Evolutionary conservation across 2,329 filamentous ascomycete species (phyloP), one percentile per base, ranked within the genome.

Genomic region (Pseudocercospora fijiensis): DNA sequence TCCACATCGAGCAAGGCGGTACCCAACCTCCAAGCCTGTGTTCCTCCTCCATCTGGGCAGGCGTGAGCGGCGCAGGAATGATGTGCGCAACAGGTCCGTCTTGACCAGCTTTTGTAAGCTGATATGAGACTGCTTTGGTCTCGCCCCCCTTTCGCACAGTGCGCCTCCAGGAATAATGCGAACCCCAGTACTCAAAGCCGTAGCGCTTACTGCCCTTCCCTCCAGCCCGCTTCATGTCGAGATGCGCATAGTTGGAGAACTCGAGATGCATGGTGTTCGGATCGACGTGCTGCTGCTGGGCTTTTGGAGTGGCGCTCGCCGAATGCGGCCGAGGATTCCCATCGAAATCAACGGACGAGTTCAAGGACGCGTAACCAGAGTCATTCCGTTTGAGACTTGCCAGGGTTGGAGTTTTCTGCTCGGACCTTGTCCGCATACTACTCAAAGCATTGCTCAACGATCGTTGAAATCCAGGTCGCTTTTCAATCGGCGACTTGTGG

Each of bases 221-320:
- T 6, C 89, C 89, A 24, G 86, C 83, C 47, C 91, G 86, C 69
- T 85, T 87, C 57, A 99, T 80, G 68, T 96, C 90, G 45, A 98
- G 87, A 71, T 95, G 92, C 1, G 94, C 94, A 76, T 99, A 99
- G 80, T 98, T 99, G 69, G 92, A 96, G 76, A 97, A 99, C 76
- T 98, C 94, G 33, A 99, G 85, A 78, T 92, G 91, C 76, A 94
- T 90, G 37, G 85, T 89, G 76, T 96, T 92, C 28, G 59, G 61
- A 6, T 62, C 53, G 13, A 63, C 57, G 7, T 47, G 59, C 10
- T 47, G 59, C 13, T 62, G 57, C 41, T 64, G 60, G 7, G 58
- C 27, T 26, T 59, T 63, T 6, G 61, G 45, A 20, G 65, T 58
- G n/a, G 60, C 37, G 33, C 57, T 52, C 18, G 58, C 55, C 4